Evolutionary conservation across 495 filamentous ascomycete genomes (phyloP), one percentile per base, ranked within the genome.

Genomic region (Hypomontagnella monticulosa): DNA sequence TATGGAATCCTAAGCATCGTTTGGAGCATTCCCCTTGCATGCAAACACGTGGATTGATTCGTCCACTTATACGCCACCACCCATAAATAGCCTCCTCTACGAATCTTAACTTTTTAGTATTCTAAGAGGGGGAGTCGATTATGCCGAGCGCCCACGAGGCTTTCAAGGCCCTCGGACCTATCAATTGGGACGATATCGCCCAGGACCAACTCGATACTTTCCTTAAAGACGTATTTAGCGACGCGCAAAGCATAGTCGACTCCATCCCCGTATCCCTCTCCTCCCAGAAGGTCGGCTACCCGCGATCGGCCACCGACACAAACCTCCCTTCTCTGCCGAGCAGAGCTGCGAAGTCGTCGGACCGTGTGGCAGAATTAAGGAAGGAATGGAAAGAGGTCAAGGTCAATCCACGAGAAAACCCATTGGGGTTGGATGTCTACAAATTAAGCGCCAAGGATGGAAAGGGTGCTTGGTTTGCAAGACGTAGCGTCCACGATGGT

Each of bases 361-460:
- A 74, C 2, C 49, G 42, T 2, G 57, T 71, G 7, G 40, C 44
- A 6, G 56, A 73, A n/a, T 72, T 97, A 7, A 88, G 88, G 49
- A 89, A 90, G 53, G 84, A 91, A 80, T 98, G 94, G 94, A 97
- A 95, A 68, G 89, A 91, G 8, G 75, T 92, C 63, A 96, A 93
- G 73, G 67, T 93, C 49, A 81, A 76, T 27, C 68, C 81, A 0
- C 87, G 83, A 61, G 89, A 94, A 5, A 96, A 95, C 67, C 92
- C 91, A 4, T 78, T 92, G 9, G 87, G 83, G 0, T 85, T 97
- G 14, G 78, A 81, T 18, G 85, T 97, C 10, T 97, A 93, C 77
- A 97, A 96, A 72, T 79, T 95, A 20, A 73, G 80, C 0, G 87
- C 89, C 0, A 87, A 88, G 56, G 95, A 97, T 70, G 89, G 93